Percentiles rank a stretch among this genome's conserved stretches.
Evolutionary conservation across 164 flowering plant genomes (phyloP).

Genomic region (Berberis vulgaris): DNA sequence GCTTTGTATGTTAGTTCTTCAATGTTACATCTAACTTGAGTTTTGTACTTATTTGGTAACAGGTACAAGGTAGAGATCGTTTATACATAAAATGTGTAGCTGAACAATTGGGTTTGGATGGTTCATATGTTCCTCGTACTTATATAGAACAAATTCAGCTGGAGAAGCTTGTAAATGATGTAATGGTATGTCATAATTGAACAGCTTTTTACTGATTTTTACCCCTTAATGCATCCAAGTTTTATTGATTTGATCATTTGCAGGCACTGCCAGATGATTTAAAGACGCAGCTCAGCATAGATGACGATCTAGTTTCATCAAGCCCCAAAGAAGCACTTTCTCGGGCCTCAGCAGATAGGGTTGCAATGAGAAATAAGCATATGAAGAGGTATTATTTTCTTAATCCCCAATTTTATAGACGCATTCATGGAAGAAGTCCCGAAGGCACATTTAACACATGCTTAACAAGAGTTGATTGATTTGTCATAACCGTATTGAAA

Average conservation of each 20-base stretch:
- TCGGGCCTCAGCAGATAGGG: constrained; percentile 65
- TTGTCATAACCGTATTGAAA: not conserved
- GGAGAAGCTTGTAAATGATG: constrained; percentile 91
- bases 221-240: not conserved
- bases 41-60: constrained; percentile 5
- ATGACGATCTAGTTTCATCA: constrained; percentile 59
- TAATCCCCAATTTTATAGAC: not conserved
- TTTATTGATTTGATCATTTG: constrained; percentile 15
- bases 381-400: constrained; percentile 41
- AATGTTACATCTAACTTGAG: no score
- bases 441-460: not conserved
- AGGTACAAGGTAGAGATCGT: constrained; percentile 96
- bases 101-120: constrained; percentile 74
- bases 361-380: constrained; percentile 52
- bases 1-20: no score
- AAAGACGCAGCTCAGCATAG: constrained; percentile 85
- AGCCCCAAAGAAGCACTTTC: constrained; percentile 85
- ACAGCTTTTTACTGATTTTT: constrained; percentile 2
- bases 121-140: constrained; percentile 82
- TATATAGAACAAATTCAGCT: constrained; percentile 97
- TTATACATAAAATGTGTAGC: constrained; percentile 46
- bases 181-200: constrained; percentile 57
- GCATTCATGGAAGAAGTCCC: not conserved
- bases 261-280: constrained; percentile 94
- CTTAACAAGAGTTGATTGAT: not conserved